phyloP scores from a whole-genome alignment of 1,284 basidiomycete genomes.

The Vanrija sp. region DNA sequence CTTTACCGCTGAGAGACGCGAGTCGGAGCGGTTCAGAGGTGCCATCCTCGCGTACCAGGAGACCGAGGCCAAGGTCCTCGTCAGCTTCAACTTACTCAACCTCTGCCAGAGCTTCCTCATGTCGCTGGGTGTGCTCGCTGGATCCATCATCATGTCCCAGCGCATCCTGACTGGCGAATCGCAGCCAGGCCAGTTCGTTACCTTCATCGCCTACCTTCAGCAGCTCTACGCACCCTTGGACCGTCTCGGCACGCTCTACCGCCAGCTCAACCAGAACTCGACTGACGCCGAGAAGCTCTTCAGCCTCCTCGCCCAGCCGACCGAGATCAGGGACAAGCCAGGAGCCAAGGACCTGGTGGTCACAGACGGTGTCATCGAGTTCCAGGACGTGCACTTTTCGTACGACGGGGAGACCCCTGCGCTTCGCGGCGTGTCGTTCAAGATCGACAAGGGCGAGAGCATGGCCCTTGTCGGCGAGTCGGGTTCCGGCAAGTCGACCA shows the following conservation, averaged over 20 bases:
- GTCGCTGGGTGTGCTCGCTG: slow-evolving; percentile 77
- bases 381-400: slow-evolving; percentile 86
- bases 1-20: slow-evolving; percentile 92
- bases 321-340: slow-evolving; percentile 67
- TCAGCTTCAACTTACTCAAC: slow-evolving; percentile 84
- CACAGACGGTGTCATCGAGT: slow-evolving; percentile 80
- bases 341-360: slow-evolving; percentile 67
- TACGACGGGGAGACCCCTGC: slow-evolving; percentile 85
- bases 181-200: slow-evolving; percentile 93
- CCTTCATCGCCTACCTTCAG: slow-evolving; percentile 96
- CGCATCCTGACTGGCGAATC: slow-evolving; percentile 82
- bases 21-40: slow-evolving; percentile 81
- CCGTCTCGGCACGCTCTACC: slow-evolving; percentile 91
- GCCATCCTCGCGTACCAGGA: slow-evolving; percentile 84
- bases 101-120: slow-evolving; percentile 94
- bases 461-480: slow-evolving; percentile 94
- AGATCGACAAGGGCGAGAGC: slow-evolving; percentile 89
- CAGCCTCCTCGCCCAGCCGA: slow-evolving; percentile 80
- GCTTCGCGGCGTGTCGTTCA: slow-evolving; percentile 80
- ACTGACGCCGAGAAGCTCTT: slow-evolving; percentile 95
- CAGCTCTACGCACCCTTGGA: slow-evolving; percentile 92
- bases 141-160: slow-evolving; percentile 91
- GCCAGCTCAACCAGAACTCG: slow-evolving; percentile 86
- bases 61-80: slow-evolving; percentile 84
- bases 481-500: slow-evolving; percentile 93